A percentile compares a stretch with the other conserved stretches of the same genome.
These are phyloP conservation scores for Globisporangium echinulatum DNA, from an alignment of 352 stramenopile species.

Conservation along the genomic window DNA sequence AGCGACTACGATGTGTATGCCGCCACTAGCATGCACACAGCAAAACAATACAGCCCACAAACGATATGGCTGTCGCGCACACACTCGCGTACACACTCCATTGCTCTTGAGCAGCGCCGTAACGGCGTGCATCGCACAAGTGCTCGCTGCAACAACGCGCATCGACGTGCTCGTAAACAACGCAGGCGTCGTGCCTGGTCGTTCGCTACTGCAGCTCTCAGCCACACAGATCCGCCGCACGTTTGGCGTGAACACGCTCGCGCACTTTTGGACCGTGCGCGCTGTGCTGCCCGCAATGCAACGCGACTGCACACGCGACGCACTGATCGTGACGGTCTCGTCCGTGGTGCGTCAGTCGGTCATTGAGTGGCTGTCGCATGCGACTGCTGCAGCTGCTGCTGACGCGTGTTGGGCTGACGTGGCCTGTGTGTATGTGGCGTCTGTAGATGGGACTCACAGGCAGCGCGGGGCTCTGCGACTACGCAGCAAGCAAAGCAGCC, in stretches of 20 bases:
- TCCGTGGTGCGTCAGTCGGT: slow-evolving; percentile 39
- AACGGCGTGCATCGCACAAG: slow-evolving; percentile 18
- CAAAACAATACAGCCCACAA: too few species aligned
- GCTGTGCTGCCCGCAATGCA: slow-evolving; percentile 61
- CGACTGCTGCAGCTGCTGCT: not conserved
- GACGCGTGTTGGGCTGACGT: too few species aligned
- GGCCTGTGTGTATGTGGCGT: not conserved
- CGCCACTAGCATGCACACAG: too few species aligned
- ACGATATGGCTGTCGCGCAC: too few species aligned
- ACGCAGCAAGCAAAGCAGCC: slow-evolving; percentile 74
- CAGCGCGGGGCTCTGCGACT: slow-evolving; percentile 60
- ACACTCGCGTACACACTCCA: not conserved
- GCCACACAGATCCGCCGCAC: slow-evolving; percentile 38
- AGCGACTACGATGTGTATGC: not conserved
- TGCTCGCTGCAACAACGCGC: slow-evolving; percentile 26
- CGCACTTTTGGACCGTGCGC: slow-evolving; percentile 72
- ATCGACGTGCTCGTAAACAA: slow-evolving; percentile 61
- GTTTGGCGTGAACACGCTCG: slow-evolving; percentile 56
- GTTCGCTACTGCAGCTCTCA: slow-evolving; percentile 31
- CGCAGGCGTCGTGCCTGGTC: slow-evolving; percentile 43
- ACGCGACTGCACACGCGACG: slow-evolving; percentile 19
- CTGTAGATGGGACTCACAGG: slow-evolving; percentile 64
- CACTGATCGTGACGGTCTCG: slow-evolving; percentile 64
- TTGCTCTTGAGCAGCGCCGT: slow-evolving; percentile 21
- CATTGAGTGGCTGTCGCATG: not conserved